Evolutionary conservation across 2,329 filamentous ascomycete species (phyloP).

Genomic region (Ophiocordyceps camponoti-saundersi): DNA sequence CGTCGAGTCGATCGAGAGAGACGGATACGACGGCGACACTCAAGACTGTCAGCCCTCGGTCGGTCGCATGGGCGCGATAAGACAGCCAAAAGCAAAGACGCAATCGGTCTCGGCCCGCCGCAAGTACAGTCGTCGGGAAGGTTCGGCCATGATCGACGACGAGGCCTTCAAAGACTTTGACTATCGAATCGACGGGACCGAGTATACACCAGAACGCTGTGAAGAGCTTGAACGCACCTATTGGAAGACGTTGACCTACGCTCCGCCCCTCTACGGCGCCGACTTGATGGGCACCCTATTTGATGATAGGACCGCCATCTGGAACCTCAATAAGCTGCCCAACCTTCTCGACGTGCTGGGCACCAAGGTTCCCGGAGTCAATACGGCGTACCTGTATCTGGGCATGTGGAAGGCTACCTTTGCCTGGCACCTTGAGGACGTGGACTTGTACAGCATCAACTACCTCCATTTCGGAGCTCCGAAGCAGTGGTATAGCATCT

Average conservation of each 20-base stretch:
- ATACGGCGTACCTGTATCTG: conserved; percentile 92
- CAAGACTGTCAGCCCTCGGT: conserved; percentile 6
- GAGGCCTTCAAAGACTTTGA: conserved; percentile 82
- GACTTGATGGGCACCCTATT: conserved; percentile 95
- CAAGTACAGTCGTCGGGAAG: conserved; percentile 69
- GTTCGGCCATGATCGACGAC: conserved; percentile 68
- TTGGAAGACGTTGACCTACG: conserved; percentile 95
- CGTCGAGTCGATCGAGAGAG: conserved; percentile 32
- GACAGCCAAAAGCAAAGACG: conserved; percentile 38
- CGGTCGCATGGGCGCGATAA: conserved; percentile 32
- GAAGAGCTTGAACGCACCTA: conserved; percentile 89
- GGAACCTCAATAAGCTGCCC: conserved; percentile 90
- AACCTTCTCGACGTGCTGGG: conserved; percentile 89
- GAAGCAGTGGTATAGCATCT: conserved; percentile 99
- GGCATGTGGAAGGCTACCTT: conserved; percentile 99
- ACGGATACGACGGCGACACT: conserved; percentile 29
- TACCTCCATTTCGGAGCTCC: conserved; percentile 97
- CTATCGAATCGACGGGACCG: conserved; percentile 72
- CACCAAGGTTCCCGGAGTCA: conserved; percentile 91
- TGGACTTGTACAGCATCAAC: conserved; percentile 98
- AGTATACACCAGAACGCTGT: conserved; percentile 81
- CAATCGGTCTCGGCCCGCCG: conserved; percentile 74
- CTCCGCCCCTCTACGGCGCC: conserved; percentile 84
- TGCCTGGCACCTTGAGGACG: conserved; percentile 96
- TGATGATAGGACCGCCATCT: conserved; percentile 63